phyloP scores from a whole-genome alignment of 768 basidiomycete species.

The Psilocybe tampanensis region DNA sequence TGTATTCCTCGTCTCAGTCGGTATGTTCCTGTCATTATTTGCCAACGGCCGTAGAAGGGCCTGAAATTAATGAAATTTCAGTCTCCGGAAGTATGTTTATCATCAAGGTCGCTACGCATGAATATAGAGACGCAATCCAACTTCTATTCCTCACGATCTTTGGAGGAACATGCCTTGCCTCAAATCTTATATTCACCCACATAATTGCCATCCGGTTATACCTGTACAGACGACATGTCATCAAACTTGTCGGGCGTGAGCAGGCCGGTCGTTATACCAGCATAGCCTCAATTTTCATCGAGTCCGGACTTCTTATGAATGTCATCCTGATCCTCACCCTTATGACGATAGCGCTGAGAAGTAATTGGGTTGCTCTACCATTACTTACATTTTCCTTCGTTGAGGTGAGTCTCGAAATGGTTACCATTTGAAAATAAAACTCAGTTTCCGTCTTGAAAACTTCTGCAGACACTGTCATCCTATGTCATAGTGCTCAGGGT shows the following conservation, averaged over 20 bases:
- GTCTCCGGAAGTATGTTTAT: background rate
- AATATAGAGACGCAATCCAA: background rate
- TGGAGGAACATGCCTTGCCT: conserved; percentile 5
- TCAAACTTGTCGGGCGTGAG: conserved; percentile 1
- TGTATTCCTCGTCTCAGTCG: background rate
- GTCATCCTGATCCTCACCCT: conserved; percentile 11
- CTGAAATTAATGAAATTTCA: no score
- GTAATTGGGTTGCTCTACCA: conserved; percentile 10
- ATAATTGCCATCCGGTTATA: conserved; percentile 17
- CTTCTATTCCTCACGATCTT: conserved; percentile 5
- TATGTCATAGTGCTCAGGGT: conserved; percentile 14
- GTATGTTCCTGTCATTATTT: no score
- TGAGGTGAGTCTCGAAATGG: conserved; percentile 12
- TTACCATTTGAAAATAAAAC: no score
- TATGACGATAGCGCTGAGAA: conserved; percentile 11
- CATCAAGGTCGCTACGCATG: background rate
- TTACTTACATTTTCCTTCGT: conserved; percentile 8
- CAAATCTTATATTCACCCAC: conserved; percentile 17
- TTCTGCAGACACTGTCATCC: conserved; percentile 10
- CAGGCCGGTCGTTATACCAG: conserved; percentile 15
- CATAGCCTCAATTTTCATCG: conserved; percentile 18
- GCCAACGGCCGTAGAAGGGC: no score
- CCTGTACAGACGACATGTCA: conserved; percentile 6
- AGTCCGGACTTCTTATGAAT: conserved; percentile 15
- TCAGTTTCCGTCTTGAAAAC: background rate